phyloP scores from a whole-genome alignment of 2,329 filamentous ascomycete genomes.

The Fusarium luffae region DNA sequence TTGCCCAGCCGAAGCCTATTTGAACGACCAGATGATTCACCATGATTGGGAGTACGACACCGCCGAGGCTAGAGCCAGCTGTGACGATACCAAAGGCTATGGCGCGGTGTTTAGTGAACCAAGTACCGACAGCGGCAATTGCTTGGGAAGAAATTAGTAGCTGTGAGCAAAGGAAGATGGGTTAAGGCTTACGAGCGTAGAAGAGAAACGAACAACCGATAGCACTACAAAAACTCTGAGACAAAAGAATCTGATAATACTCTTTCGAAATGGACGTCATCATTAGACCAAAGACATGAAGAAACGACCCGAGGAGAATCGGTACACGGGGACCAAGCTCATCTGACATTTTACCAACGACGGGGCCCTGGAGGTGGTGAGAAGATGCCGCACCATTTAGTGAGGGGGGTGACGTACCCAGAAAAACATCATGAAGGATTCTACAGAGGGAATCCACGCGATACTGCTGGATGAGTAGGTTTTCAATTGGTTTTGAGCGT shows the following conservation, averaged over 20 bases:
- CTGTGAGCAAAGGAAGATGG: fast-evolving
- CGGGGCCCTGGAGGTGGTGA: slow-evolving; percentile 56
- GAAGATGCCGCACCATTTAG: not conserved
- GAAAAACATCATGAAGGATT: slow-evolving; percentile 25
- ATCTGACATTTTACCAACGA: slow-evolving; percentile 72
- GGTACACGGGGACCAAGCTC: slow-evolving; percentile 70
- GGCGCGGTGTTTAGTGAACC: slow-evolving; percentile 51
- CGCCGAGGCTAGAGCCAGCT: slow-evolving; percentile 53
- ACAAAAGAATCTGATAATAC: slow-evolving; percentile 57
- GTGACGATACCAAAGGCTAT: slow-evolving; percentile 52
- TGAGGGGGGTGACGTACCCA: not conserved
- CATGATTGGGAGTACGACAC: slow-evolving; percentile 56
- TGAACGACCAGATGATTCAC: slow-evolving; percentile 49
- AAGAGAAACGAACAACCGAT: slow-evolving; percentile 44
- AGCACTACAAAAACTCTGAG: slow-evolving; percentile 54
- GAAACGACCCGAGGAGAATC: slow-evolving; percentile 61
- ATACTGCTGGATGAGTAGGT: slow-evolving; percentile 7
- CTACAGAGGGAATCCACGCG: slow-evolving; percentile 13
- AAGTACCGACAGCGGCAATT: slow-evolving; percentile 27
- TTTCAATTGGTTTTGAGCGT: slow-evolving; percentile 1
- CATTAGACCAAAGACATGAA: slow-evolving; percentile 72
- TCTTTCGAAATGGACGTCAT: slow-evolving; percentile 64
- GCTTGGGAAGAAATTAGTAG: not conserved
- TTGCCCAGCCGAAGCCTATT: slow-evolving; percentile 55
- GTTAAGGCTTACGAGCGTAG: slow-evolving; percentile 21